These are phyloP conservation scores for Curvularia verruculosa DNA, from an alignment of 2,329 filamentous ascomycete genomes.

Conservation along the genomic window DNA sequence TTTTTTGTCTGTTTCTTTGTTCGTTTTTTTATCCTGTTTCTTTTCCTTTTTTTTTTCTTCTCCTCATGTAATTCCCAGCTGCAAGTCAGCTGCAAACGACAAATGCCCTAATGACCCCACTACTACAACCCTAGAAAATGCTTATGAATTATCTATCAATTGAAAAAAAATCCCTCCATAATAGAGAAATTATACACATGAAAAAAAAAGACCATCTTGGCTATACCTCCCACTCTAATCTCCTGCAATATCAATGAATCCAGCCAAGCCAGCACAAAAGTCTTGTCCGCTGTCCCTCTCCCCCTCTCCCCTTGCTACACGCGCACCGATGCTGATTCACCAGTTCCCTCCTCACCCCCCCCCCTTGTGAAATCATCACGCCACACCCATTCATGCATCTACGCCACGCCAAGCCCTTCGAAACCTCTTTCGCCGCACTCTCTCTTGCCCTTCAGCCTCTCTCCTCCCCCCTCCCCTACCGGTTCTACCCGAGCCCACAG, in stretches of 20 bases:
- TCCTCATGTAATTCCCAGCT: neutral
- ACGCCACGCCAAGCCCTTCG: neutral
- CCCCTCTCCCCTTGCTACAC: neutral
- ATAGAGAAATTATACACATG: neutral
- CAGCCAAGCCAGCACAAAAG: neutral
- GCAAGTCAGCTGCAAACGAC: neutral
- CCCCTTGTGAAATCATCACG: neutral
- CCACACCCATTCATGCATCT: neutral
- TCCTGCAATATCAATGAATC: neutral
- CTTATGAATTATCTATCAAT: neutral
- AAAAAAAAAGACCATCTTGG: neutral
- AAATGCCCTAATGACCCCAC: neutral
- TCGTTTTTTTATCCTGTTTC: neutral
- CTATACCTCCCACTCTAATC: neutral
- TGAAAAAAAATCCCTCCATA: too few relatives aligned
- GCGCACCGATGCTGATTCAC: neutral
- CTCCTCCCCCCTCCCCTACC: neutral
- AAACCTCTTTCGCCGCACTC: neutral
- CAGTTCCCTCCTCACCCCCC: neutral
- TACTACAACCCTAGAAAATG: neutral
- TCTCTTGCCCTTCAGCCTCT: neutral
- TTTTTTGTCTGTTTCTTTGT: too few relatives aligned
- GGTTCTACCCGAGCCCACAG: neutral
- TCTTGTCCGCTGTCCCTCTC: neutral
- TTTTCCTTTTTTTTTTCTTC: neutral